Evolutionary conservation across 441 rosid genomes (phyloP).

Genomic region (Aleurites moluccanus): DNA sequence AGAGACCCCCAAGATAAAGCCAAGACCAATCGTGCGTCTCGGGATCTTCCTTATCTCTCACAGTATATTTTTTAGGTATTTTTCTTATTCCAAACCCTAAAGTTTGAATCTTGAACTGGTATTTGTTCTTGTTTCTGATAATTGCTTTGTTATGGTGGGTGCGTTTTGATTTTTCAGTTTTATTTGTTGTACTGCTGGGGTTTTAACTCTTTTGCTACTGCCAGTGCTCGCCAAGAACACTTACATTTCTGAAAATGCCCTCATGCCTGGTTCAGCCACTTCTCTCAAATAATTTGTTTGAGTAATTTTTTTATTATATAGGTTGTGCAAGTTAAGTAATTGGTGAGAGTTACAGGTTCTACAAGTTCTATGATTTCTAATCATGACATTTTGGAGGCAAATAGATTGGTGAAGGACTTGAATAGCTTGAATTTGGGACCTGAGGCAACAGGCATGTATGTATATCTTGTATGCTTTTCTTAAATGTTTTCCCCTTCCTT

Average conservation of each 20-base stretch:
- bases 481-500: neutral
- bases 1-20: constrained; percentile 46
- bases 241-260: constrained; percentile 91
- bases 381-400: constrained; percentile 62
- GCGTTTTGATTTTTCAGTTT: constrained; percentile 42
- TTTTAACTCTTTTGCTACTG: constrained; percentile 64
- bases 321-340: neutral
- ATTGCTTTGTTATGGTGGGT: neutral
- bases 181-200: constrained; percentile 69
- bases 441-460: constrained; percentile 61
- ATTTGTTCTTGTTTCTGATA: neutral
- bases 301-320: neutral
- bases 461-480: neutral
- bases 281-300: neutral
- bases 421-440: constrained; percentile 39
- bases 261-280: constrained; percentile 76
- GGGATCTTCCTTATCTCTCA: constrained; percentile 80
- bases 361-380: constrained; percentile 80
- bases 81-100: neutral
- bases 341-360: constrained; percentile 52
- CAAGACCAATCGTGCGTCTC: constrained; percentile 74
- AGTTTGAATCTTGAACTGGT: neutral
- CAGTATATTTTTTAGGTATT: constrained; percentile 70
- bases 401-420: constrained; percentile 63
- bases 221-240: constrained; percentile 93